A percentile compares a stretch with the other conserved stretches of the same genome.
Evolutionary conservation across 2,329 filamentous ascomycete genomes (phyloP).

Genomic region (Pseudocercospora macadamiae): DNA sequence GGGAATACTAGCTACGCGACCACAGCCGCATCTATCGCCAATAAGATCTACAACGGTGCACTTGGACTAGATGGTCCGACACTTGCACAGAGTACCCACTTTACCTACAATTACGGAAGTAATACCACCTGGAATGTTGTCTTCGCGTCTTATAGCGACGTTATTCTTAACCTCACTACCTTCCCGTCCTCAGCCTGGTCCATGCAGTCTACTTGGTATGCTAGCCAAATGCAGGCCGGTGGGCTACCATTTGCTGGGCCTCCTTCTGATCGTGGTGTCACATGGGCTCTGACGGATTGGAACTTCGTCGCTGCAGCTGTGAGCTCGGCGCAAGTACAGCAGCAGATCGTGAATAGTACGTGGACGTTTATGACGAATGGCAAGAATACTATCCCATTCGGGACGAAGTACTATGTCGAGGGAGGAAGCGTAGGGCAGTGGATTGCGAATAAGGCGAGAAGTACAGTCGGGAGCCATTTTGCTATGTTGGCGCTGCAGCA

Average conservation of each 20-base stretch:
- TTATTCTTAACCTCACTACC: constrained; percentile 47
- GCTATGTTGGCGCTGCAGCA: constrained; percentile 29
- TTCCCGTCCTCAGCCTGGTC: constrained; percentile 40
- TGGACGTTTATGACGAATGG: constrained; percentile 31
- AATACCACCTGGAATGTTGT: constrained; percentile 43
- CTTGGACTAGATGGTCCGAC: constrained; percentile 29
- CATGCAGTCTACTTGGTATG: constrained; percentile 30
- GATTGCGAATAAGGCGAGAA: constrained; percentile 31
- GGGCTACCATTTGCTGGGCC: constrained; percentile 31
- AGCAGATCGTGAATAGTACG: constrained; percentile 29
- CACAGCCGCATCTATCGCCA: constrained; percentile 23
- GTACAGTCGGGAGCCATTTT: constrained; percentile 32
- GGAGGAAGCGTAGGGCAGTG: constrained; percentile 25
- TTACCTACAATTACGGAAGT: constrained; percentile 52
- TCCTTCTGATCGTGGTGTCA: constrained; percentile 23
- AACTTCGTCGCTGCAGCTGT: constrained; percentile 30
- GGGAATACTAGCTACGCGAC: constrained; percentile 50
- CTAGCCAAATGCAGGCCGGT: constrained; percentile 22
- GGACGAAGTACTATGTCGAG: constrained; percentile 32
- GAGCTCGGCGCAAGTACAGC: constrained; percentile 20
- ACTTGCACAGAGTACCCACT: constrained; percentile 37
- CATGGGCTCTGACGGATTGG: constrained; percentile 33
- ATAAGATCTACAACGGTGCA: constrained; percentile 28
- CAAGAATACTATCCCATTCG: constrained; percentile 31
- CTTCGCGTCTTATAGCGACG: constrained; percentile 57